phyloP scores from a whole-genome alignment of 306 rosid species.

The Heteromeles arbutifolia region DNA sequence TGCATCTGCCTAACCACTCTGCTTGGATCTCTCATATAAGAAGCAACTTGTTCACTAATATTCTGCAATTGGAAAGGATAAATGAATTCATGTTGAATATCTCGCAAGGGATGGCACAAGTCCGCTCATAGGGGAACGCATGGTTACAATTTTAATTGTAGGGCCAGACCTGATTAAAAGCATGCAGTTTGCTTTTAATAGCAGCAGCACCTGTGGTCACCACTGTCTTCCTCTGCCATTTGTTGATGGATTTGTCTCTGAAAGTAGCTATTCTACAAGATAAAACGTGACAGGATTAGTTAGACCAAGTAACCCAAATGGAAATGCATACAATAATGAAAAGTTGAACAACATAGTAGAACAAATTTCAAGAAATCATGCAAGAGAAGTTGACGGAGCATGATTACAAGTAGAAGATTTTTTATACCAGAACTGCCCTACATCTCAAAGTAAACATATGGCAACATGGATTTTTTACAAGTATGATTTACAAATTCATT shows the following conservation, averaged over 20 bases:
- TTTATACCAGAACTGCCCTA: not conserved
- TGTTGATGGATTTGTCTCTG: no score
- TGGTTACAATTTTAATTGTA: constrained; percentile 12
- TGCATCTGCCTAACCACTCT: no score
- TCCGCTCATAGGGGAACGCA: not conserved
- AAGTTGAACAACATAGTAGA: no score
- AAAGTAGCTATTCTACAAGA: no score
- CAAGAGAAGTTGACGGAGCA: constrained; percentile 1
- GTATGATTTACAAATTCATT: no score
- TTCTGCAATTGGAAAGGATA: constrained; percentile 36
- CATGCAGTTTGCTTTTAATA: constrained; percentile 68
- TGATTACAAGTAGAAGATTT: not conserved
- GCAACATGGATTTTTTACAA: not conserved
- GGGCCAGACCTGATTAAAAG: constrained; percentile 76
- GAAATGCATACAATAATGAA: no score
- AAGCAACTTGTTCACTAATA: constrained; percentile 62
- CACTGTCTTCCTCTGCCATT: no score
- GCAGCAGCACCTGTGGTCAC: constrained; percentile 88
- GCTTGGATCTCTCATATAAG: no score
- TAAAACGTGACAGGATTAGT: no score
- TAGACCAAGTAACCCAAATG: no score
- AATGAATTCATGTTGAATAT: not conserved
- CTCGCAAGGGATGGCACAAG: not conserved
- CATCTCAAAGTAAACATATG: not conserved
- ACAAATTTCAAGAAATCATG: not conserved